Percentiles rank a stretch among this genome's conserved stretches.
phyloP scores from a whole-genome alignment of 177 flowering plant genomes.

The Tripterygium wilfordii region DNA sequence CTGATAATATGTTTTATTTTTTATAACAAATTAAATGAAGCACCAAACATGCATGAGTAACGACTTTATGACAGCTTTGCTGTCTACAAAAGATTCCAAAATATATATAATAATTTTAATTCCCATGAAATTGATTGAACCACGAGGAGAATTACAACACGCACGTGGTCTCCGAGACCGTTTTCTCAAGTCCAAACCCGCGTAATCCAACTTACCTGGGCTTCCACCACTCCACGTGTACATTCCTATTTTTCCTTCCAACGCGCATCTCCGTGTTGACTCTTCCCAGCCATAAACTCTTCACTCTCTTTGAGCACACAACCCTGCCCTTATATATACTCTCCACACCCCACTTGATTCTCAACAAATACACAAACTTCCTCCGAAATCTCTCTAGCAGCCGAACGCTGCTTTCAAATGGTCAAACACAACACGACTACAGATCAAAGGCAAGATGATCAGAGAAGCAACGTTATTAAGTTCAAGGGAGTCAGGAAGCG shows the following conservation, averaged over 20 bases:
- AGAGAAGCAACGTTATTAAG: slow-evolving; percentile 9
- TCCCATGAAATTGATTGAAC: too few species aligned
- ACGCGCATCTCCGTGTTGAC: slow-evolving; percentile 15
- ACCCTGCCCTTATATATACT: not conserved
- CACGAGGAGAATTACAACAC: slow-evolving; percentile 11
- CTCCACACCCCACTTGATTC: not conserved
- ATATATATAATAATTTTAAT: too few species aligned
- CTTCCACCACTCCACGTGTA: not conserved
- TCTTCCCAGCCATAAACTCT: not conserved
- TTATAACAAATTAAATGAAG: too few species aligned
- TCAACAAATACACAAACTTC: not conserved
- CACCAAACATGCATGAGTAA: too few species aligned
- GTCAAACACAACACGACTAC: slow-evolving; percentile 9
- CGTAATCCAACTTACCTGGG: slow-evolving; percentile 11
- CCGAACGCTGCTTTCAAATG: too few species aligned
- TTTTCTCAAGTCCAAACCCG: too few species aligned
- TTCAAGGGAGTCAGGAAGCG: slow-evolving; percentile 68
- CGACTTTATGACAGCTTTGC: too few species aligned
- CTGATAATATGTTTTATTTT: too few species aligned
- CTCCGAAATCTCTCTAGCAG: too few species aligned
- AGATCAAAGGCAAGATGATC: not conserved
- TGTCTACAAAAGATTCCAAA: too few species aligned
- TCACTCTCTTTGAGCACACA: not conserved
- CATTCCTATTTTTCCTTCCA: not conserved
- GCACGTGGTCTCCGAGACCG: too few species aligned